Conservation (phyloP, 2,329 filamentous ascomycete genomes). For the Epichloe brachyelytri region DNA sequence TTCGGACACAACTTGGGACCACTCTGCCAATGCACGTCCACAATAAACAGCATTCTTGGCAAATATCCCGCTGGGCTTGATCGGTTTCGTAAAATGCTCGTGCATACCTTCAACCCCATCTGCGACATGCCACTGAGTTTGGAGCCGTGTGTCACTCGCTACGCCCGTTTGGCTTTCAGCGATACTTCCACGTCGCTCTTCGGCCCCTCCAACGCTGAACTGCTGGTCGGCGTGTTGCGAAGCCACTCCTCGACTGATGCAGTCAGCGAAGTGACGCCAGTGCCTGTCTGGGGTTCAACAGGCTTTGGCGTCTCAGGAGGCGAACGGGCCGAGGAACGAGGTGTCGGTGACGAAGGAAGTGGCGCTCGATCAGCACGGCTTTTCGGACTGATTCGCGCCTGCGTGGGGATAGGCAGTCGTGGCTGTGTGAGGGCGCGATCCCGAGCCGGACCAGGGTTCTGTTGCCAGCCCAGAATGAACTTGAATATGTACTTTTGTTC, state of each 20-base stretch:
- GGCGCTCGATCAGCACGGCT: conserved; percentile 5
- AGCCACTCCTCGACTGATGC: conserved; percentile 19
- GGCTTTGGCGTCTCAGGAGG: neutral
- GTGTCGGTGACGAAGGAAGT: conserved; percentile 19
- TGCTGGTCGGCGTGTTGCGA: conserved; percentile 8
- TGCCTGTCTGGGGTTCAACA: neutral
- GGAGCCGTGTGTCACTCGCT: neutral
- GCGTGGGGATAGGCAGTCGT: conserved; percentile 56
- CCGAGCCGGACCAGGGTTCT: conserved; percentile 39
- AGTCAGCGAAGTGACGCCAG: conserved; percentile 11
- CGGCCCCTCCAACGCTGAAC: neutral
- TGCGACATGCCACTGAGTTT: neutral
- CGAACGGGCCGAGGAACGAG: neutral
- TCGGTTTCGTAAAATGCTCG: conserved; percentile 27
- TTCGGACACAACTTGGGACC: conserved; percentile 61
- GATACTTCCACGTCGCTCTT: neutral
- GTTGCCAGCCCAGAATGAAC: conserved; percentile 57
- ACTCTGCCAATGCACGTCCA: conserved; percentile 66
- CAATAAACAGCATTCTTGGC: conserved; percentile 44
- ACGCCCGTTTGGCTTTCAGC: conserved; percentile 1
- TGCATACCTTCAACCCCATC: conserved; percentile 8
- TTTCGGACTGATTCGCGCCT: conserved; percentile 42
- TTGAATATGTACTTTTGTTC: conserved; percentile 55
- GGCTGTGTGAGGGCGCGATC: conserved; percentile 55
- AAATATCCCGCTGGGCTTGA: conserved; percentile 33